Base-by-base conservation (phyloP, 495 filamentous ascomycete genomes). In the Aspergillus saccharolyticus region DNA sequence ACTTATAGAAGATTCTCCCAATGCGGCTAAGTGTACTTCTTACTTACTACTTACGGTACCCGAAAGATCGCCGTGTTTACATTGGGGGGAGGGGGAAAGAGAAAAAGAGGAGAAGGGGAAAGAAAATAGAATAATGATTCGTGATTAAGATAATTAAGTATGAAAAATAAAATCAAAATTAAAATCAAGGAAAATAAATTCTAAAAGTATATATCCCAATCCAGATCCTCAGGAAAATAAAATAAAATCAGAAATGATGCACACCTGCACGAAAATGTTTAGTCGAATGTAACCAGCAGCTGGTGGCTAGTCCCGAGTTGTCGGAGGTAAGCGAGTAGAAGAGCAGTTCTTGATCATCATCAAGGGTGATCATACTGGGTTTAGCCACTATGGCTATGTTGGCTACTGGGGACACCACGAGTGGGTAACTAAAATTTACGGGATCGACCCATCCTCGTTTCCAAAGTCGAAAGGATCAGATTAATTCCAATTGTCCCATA, bases 81-180 rank as follows among this genome's bases (percentile, higher is more conserved):
- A 39, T 8, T 20, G 12, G 46, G 21, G 47, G 22, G 47, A 14
- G 24, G 22, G 8, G 44, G 42, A 50, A 44, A 39, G 50, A 24
- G 22, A 44, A 42, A 42, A 24, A 42, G 30, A 19, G 55, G 18
- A 44, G 22, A 52, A 47, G 22, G 15, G 53, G 25, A 52, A 48
- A 53, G 46, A 58, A 42, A 55, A 52, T 50, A 55, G 33, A 62
- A 47, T 25, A 42, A 28, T 21, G 46, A 52, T 52, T 19, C 56
- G 42, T 48, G 53, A 21, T 22, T 42, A 24, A 21, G 25, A 56
- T 20, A 25, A 44, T 16, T 45, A 24, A 54, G 45, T 12, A 8
- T 5, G 15, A 22, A 54, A 54, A 22, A 44, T 44, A 45, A 16
- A 42, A 50, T 15, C 43, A 47, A 24, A 56, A 56, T 56, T 17